Evolutionary conservation across 306 rosid species (phyloP).

Genomic region (Acacia melanoxylon): DNA sequence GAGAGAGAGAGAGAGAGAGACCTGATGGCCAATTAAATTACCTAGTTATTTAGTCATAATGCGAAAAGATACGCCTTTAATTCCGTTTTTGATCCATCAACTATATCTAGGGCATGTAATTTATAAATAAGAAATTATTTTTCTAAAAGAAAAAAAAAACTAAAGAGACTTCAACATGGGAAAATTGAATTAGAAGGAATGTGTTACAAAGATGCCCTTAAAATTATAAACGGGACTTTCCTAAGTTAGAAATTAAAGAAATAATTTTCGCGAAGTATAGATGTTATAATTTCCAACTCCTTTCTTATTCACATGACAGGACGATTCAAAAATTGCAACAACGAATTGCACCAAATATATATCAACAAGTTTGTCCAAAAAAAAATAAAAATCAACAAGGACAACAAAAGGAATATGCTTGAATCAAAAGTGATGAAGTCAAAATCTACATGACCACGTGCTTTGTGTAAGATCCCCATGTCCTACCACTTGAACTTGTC

Average conservation of each 20-base stretch:
- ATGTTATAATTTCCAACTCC: background rate
- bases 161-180: background rate
- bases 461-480: background rate
- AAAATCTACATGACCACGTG: constrained; percentile 30
- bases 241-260: background rate
- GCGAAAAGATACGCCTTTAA: background rate
- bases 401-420: background rate
- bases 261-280: background rate
- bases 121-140: background rate
- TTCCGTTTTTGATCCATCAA: background rate
- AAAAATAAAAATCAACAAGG: background rate
- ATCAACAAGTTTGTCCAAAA: no score
- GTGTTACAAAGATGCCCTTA: background rate
- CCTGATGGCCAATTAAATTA: background rate
- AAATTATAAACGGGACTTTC: background rate
- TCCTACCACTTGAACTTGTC: constrained; percentile 40
- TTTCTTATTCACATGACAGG: background rate
- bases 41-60: background rate
- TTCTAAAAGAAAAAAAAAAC: background rate
- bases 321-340: background rate
- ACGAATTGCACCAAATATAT: background rate
- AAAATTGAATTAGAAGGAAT: no score
- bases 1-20: no score
- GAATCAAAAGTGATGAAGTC: constrained; percentile 38
- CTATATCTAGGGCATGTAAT: background rate